These are phyloP conservation scores for Neurospora sp. DNA, from an alignment of 2,329 filamentous ascomycete genomes.

Conservation along the genomic window DNA sequence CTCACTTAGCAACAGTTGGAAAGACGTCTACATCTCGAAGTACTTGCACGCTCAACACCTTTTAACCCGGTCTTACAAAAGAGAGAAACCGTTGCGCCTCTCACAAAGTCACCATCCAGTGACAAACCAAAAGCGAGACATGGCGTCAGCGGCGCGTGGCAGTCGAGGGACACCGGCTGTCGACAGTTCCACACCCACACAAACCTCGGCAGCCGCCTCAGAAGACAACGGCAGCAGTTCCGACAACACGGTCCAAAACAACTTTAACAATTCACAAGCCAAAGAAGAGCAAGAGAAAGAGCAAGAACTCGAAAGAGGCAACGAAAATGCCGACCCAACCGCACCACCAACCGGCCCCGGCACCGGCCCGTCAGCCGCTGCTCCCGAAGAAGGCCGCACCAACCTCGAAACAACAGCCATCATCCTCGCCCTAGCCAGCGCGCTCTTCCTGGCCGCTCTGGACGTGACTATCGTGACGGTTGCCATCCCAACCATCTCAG, in stretches of 20 bases:
- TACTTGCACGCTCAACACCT: neutral
- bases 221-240: neutral
- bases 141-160: neutral
- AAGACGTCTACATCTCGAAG: neutral
- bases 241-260: neutral
- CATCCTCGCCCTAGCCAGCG: constrained; percentile 29
- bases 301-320: neutral
- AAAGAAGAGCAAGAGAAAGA: neutral
- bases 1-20: neutral
- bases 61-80: neutral
- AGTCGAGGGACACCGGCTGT: neutral
- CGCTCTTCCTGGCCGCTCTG: constrained; percentile 35
- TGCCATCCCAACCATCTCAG: constrained; percentile 50
- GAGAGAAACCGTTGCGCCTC: neutral
- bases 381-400: constrained; percentile 19
- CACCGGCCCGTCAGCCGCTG: neutral
- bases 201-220: neutral
- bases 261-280: neutral
- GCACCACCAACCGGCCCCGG: neutral
- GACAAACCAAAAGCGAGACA: neutral
- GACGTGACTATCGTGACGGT: constrained; percentile 52
- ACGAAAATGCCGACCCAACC: neutral
- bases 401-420: constrained; percentile 24
- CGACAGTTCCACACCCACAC: neutral
- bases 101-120: neutral